Base-by-base conservation (phyloP, 192 early-diverging fungal genomes). In the Thamnidium elegans region DNA sequence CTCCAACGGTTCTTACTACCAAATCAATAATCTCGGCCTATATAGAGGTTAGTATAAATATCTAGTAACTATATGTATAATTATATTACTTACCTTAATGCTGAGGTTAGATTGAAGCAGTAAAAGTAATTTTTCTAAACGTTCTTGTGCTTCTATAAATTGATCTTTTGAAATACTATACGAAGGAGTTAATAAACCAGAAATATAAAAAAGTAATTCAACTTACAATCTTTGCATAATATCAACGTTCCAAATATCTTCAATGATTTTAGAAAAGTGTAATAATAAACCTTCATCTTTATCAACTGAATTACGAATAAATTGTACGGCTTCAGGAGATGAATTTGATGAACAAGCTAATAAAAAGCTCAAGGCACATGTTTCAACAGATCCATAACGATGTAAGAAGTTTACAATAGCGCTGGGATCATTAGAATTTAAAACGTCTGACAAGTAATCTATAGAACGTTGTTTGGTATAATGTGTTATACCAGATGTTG, bases 391-490 rank as follows among this genome's bases (percentile, higher is more conserved):
- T 20, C 58, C 58, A 26, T 45, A 45, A 45, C 13, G 21, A 0
- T 39, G 14, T 30, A 45, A 45, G 21, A 59, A 31, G 5, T 42
- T 31, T 13, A 43, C 10, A 6, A 45, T 59, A 1, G 17, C 58
- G 11, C 1, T 59, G 0, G 14, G 19, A 43, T 39, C 39, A 0
- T 43, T 31, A 7, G 43, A 43, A 5, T 31, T 42, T 6, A 59
- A 14, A 20, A 59, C 7, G 7, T 59, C 36, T 6, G 19, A 15
- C 21, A 59, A 45, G 32, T 1, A 20, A 45, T 59, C 58, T 9
- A 59, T 19, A 6, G 58, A 20, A 13, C 43, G 36, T 20, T 59
- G 58, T 39, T 59, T 45, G 21, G 4, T 14, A 45, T 59, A 59
- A 44, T 23, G 21, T 44, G 21, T 23, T 20, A 59, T 23, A 3